phyloP scores from a whole-genome alignment of 1,139 yeast genomes.

The Kodamaea ohmeri region DNA sequence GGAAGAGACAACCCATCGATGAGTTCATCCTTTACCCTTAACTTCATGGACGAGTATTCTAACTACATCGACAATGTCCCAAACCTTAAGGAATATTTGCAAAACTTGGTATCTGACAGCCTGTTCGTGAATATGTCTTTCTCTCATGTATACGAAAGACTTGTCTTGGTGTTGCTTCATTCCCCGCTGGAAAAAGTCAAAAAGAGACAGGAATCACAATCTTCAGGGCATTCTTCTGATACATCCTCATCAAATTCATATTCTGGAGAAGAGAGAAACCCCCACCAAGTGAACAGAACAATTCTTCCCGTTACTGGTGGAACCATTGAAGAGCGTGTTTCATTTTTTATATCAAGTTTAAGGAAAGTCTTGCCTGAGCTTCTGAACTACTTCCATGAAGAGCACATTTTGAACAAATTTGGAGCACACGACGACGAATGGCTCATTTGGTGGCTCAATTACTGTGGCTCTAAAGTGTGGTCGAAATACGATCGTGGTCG shows the following conservation, averaged over 20 bases:
- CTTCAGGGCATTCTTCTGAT: slow-evolving; percentile 7
- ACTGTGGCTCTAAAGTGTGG: slow-evolving; percentile 88
- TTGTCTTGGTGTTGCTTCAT: slow-evolving; percentile 73
- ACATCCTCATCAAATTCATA: slow-evolving; percentile 1
- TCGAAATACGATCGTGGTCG: slow-evolving; percentile 80
- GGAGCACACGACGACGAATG: slow-evolving; percentile 78
- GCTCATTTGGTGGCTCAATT: slow-evolving; percentile 94
- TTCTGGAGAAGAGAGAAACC: slow-evolving; percentile 4
- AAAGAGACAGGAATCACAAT: slow-evolving; percentile 3
- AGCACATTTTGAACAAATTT: slow-evolving; percentile 63
- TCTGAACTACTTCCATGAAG: slow-evolving; percentile 75
- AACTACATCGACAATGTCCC: slow-evolving; percentile 41
- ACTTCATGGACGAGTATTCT: slow-evolving; percentile 48
- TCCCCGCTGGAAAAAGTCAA: slow-evolving; percentile 48
- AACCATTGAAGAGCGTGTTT: slow-evolving; percentile 64
- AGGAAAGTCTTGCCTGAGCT: slow-evolving; percentile 72
- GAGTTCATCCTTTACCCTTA: slow-evolving; percentile 31
- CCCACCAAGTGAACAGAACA: slow-evolving; percentile 28
- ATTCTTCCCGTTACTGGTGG: slow-evolving; percentile 61
- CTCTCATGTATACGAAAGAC: slow-evolving; percentile 70
- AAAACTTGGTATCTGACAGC: slow-evolving; percentile 29
- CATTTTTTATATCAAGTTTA: slow-evolving; percentile 67
- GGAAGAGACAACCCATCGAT: slow-evolving; percentile 36
- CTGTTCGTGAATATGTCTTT: slow-evolving; percentile 44
- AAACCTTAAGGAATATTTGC: slow-evolving; percentile 26